phyloP scores from a whole-genome alignment of 176 grass and related monocot genomes.

The Eleusine coracana region DNA sequence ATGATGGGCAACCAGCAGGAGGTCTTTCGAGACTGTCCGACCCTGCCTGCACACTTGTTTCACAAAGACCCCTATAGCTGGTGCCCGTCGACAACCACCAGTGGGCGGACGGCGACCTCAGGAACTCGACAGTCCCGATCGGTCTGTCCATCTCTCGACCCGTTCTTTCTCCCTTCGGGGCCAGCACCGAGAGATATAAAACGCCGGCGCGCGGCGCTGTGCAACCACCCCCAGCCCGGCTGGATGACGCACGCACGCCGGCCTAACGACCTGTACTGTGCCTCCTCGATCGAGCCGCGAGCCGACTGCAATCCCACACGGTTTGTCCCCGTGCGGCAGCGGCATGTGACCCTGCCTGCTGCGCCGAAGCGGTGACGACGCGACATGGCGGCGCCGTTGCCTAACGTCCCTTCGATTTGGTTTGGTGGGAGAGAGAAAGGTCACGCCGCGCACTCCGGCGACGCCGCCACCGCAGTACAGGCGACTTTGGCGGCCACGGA shows the following conservation, averaged over 20 bases:
- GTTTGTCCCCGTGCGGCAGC: slow-evolving; percentile 4
- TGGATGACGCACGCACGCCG: not conserved
- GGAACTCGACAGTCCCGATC: not conserved
- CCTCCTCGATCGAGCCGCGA: not conserved
- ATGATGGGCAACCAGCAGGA: not conserved
- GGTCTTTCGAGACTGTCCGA: slow-evolving; percentile 6
- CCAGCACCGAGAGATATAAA: slow-evolving; percentile 4
- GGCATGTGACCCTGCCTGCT: slow-evolving; percentile 30
- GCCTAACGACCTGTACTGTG: not conserved
- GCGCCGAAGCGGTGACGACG: not conserved
- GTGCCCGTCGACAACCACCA: not conserved
- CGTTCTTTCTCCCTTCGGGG: slow-evolving; percentile 39
- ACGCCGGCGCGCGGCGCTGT: not conserved
- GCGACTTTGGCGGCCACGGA: not conserved
- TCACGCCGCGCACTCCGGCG: not conserved
- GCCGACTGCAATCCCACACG: not conserved
- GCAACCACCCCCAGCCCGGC: not conserved
- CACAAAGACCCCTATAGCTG: not conserved
- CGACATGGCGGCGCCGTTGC: not conserved
- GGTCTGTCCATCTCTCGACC: not conserved
- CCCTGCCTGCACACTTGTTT: not conserved
- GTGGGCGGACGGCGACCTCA: not conserved
- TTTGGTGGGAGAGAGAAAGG: not conserved
- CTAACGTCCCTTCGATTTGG: not conserved
- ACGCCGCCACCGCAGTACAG: not conserved